Evolutionary conservation across 495 filamentous ascomycete species (phyloP).

Genomic region (Penicillium antarcticum): DNA sequence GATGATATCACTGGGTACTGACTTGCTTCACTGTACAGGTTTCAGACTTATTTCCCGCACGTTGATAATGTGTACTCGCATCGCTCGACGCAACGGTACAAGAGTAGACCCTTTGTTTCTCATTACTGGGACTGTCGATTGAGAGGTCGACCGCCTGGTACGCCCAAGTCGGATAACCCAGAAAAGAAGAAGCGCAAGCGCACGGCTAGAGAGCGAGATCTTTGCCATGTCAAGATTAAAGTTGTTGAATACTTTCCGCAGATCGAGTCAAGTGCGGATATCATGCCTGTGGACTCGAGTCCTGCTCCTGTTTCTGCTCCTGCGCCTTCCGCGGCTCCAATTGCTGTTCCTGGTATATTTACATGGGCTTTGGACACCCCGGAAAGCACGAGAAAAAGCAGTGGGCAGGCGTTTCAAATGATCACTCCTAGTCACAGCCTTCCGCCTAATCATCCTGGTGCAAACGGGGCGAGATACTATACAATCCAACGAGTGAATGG

Average conservation of each 20-base stretch:
- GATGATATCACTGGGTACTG: background rate
- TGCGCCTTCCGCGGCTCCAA: too few species aligned
- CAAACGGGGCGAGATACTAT: slow-evolving; percentile 57
- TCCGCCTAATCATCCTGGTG: slow-evolving; percentile 41
- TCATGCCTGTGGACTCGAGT: too few species aligned
- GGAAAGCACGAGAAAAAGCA: background rate
- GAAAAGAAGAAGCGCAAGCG: slow-evolving; percentile 89
- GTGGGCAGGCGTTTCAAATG: slow-evolving; percentile 36
- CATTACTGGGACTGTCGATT: slow-evolving; percentile 91
- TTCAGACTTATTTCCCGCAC: slow-evolving; percentile 84
- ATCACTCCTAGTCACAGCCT: slow-evolving; percentile 34
- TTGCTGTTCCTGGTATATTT: slow-evolving; percentile 25
- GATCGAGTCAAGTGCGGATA: too few species aligned
- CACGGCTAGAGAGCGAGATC: slow-evolving; percentile 67
- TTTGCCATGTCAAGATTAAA: slow-evolving; percentile 92
- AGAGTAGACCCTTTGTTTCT: slow-evolving; percentile 77
- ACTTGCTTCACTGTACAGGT: slow-evolving; percentile 45
- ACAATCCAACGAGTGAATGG: slow-evolving; percentile 77
- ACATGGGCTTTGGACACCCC: slow-evolving; percentile 15
- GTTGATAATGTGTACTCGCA: slow-evolving; percentile 92
- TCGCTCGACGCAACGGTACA: slow-evolving; percentile 81
- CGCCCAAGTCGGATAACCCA: slow-evolving; percentile 79
- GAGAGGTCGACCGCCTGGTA: slow-evolving; percentile 80
- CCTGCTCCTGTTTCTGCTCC: too few species aligned
- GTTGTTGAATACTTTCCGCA: slow-evolving; percentile 74